Evolutionary conservation across 2,329 filamentous ascomycete species (phyloP), one percentile per base, ranked within the genome.

Genomic region (Paecilomyces dactylethromorphus): DNA sequence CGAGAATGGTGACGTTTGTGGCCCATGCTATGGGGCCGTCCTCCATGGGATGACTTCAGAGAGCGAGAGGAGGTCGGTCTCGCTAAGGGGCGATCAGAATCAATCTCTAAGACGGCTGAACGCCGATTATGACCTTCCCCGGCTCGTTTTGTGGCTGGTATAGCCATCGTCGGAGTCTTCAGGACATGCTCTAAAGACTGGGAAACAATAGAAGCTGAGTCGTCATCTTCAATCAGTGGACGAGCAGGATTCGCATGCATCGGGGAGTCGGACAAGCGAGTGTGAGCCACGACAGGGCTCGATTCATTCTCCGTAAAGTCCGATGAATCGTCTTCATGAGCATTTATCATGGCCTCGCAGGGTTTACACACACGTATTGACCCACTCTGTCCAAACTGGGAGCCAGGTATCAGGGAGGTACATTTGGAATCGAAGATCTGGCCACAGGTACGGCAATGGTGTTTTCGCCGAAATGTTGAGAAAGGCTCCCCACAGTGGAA

Each of bases 341-440:
- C 89, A 65, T 92, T 91, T 65, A 99, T 95, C 69, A 97, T 92
- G 57, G 86, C 85, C 65, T 97, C 87, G 68, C 94, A 99, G 22
- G 90, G 91, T 67, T 92, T 96, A 78, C 94, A 99, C 12, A 99
- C 91, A 59, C 93, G 84, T 50, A 99, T 81, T 13, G 87, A 90
- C 6, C 91, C 90, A 54, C 87, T 85, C 55, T 97, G 91, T 15
- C 91, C 92, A 71, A 99, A 97, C 55, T 88, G 87, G 63, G 89
- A 85, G 5, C 93, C 94, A 5, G 91, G 85, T 24, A 97, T 91
- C n/a, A 93, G 87, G 4, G 89, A 89, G 0, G 93, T 99, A 75
- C 94, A 99, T 73, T 95, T 96, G 3, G 91, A 90, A 73, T 97
- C 94, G 69, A 99, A 99, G 52, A 99, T 99, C 69, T 96, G 96